These are phyloP conservation scores for Phytophthora pluvialis DNA, from an alignment of 352 stramenopile genomes.

Conservation along the genomic window DNA sequence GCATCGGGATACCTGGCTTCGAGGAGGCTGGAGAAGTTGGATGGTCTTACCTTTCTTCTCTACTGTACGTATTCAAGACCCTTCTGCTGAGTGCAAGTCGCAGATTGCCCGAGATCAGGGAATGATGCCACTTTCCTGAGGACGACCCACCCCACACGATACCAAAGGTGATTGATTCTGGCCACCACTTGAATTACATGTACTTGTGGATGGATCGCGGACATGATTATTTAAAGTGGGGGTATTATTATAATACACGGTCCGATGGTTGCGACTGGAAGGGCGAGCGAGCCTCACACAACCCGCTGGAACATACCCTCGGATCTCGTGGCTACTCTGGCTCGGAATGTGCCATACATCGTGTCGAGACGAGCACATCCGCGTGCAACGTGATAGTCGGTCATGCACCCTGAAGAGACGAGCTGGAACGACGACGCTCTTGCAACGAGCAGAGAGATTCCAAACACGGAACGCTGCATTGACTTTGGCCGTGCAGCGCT, in stretches of 20 bases:
- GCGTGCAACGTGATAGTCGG: slow-evolving; percentile 17
- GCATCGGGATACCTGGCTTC: slow-evolving; percentile 10
- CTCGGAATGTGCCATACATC: slow-evolving; percentile 17
- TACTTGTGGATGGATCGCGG: slow-evolving; percentile 11
- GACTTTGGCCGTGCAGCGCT: background rate
- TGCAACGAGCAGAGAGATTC: slow-evolving; percentile 10
- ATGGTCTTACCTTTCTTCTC: too few species aligned
- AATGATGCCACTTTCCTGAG: slow-evolving; percentile 4
- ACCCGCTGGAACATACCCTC: slow-evolving; percentile 28
- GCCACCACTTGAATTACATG: slow-evolving; percentile 10
- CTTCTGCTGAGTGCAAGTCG: slow-evolving; percentile 14
- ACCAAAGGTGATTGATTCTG: slow-evolving; percentile 19
- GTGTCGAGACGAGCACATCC: slow-evolving; percentile 9
- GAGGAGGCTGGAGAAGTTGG: background rate
- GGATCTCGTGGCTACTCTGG: slow-evolving; percentile 13
- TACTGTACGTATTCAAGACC: too few species aligned
- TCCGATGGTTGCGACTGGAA: slow-evolving; percentile 22
- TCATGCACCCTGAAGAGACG: background rate
- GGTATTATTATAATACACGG: background rate
- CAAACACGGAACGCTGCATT: background rate
- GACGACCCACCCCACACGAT: background rate
- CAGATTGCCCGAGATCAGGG: slow-evolving; percentile 8
- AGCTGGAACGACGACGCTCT: slow-evolving; percentile 16
- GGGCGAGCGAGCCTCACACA: slow-evolving; percentile 20
- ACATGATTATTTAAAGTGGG: background rate